phyloP scores from a whole-genome alignment of 2,329 filamentous ascomycete species.

The Fusarium napiforme region DNA sequence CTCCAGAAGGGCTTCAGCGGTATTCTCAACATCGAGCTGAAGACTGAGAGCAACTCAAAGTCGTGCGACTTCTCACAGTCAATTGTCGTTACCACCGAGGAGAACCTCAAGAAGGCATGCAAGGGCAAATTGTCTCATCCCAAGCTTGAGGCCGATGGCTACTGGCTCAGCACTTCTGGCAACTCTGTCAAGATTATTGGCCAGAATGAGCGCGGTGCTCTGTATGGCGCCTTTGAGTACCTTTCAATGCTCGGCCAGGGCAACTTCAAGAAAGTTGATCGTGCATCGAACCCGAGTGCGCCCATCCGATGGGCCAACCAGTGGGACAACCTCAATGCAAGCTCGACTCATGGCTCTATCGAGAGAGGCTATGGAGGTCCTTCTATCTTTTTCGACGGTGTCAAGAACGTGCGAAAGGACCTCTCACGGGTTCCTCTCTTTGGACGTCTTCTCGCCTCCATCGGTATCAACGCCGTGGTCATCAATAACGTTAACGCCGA shows the following conservation, averaged over 20 bases:
- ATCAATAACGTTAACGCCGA: slow-evolving; percentile 81
- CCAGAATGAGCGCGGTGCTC: slow-evolving; percentile 72
- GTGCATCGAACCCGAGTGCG: slow-evolving; percentile 66
- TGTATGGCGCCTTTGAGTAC: slow-evolving; percentile 77
- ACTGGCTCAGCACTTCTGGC: slow-evolving; percentile 64
- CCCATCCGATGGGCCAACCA: slow-evolving; percentile 77
- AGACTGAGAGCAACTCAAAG: slow-evolving; percentile 43
- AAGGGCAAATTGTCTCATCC: background rate
- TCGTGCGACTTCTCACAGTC: slow-evolving; percentile 16
- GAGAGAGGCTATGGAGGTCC: slow-evolving; percentile 75
- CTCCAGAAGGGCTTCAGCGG: slow-evolving; percentile 66
- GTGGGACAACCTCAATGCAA: slow-evolving; percentile 75
- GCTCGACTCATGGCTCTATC: slow-evolving; percentile 60
- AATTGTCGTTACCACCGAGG: slow-evolving; percentile 22
- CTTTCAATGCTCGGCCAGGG: slow-evolving; percentile 70
- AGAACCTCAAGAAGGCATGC: slow-evolving; percentile 22
- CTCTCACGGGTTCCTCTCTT: slow-evolving; percentile 70
- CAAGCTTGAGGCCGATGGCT: slow-evolving; percentile 67
- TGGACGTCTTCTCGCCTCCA: slow-evolving; percentile 72
- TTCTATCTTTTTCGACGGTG: slow-evolving; percentile 72
- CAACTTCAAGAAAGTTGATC: slow-evolving; percentile 60
- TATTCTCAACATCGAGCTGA: slow-evolving; percentile 64
- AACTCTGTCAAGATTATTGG: slow-evolving; percentile 67
- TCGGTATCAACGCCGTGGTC: slow-evolving; percentile 73
- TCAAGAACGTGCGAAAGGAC: slow-evolving; percentile 65